Percentiles rank a stretch among this genome's conserved stretches.
These are phyloP conservation scores for Ophiostoma sp. DNA, from an alignment of 2,329 filamentous ascomycete genomes.

Conservation along the genomic window DNA sequence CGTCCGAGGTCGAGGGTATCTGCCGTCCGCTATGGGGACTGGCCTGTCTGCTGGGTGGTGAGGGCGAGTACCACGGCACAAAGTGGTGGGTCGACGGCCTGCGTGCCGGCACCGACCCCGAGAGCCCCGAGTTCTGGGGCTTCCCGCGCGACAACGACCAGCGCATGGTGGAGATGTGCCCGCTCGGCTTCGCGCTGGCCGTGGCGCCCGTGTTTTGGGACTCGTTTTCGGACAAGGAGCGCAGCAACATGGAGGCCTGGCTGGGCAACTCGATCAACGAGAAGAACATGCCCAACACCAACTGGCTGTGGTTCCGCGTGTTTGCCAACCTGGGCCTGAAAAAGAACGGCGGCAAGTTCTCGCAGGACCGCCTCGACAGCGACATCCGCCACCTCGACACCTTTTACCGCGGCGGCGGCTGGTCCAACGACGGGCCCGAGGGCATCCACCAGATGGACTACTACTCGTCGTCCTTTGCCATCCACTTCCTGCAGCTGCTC, in stretches of 20 bases:
- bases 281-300: slow-evolving; percentile 67
- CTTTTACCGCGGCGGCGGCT: slow-evolving; percentile 75
- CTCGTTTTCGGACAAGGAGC: slow-evolving; percentile 56
- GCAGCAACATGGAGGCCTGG: slow-evolving; percentile 63
- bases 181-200: slow-evolving; percentile 68
- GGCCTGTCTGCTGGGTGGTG: slow-evolving; percentile 63
- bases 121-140: slow-evolving; percentile 69
- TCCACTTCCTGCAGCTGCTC: slow-evolving; percentile 71
- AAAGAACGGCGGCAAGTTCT: slow-evolving; percentile 67
- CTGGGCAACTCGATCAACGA: slow-evolving; percentile 70
- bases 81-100: slow-evolving; percentile 66
- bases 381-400: slow-evolving; percentile 75
- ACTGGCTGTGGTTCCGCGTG: slow-evolving; percentile 77
- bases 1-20: slow-evolving; percentile 71
- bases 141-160: slow-evolving; percentile 71
- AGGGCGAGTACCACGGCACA: slow-evolving; percentile 58
- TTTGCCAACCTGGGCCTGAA: slow-evolving; percentile 76
- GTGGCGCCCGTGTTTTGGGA: slow-evolving; percentile 64
- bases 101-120: slow-evolving; percentile 64
- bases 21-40: slow-evolving; percentile 72
- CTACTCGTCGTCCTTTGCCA: slow-evolving; percentile 77
- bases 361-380: slow-evolving; percentile 61
- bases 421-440: slow-evolving; percentile 76
- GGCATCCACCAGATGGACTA: slow-evolving; percentile 82
- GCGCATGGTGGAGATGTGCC: slow-evolving; percentile 81